Conservation (phyloP, 106 monocot species). For the Posidonia australis region DNA sequence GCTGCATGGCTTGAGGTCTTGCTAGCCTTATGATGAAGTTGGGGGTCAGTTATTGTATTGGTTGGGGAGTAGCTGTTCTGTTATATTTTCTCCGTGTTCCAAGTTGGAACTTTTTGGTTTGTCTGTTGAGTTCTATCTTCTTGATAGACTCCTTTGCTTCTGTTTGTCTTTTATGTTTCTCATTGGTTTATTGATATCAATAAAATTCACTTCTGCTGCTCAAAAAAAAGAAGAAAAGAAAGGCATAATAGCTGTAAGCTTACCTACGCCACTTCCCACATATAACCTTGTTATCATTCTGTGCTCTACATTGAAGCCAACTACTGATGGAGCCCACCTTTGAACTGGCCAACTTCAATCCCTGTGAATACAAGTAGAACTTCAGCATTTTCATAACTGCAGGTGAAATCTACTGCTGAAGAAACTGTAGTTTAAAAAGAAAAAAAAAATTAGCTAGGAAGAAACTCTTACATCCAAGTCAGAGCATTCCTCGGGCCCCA, state of each 20-base stretch:
- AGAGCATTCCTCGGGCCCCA: slow-evolving; percentile 25
- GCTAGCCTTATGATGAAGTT: too few relatives aligned
- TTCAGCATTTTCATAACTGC: not conserved
- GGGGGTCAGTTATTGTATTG: too few relatives aligned
- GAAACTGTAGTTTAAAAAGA: not conserved
- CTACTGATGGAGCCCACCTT: slow-evolving; percentile 6
- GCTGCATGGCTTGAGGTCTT: too few relatives aligned
- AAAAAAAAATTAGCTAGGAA: not conserved
- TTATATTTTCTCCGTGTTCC: too few relatives aligned
- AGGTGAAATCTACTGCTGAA: not conserved
- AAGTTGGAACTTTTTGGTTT: too few relatives aligned
- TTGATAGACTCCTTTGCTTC: too few relatives aligned
- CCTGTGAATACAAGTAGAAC: slow-evolving; percentile 7
- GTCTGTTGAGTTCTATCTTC: too few relatives aligned
- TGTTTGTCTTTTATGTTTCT: too few relatives aligned
- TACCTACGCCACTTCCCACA: slow-evolving; percentile 74
- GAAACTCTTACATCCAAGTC: slow-evolving; percentile 27
- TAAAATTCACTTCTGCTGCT: too few relatives aligned
- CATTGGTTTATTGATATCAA: too few relatives aligned
- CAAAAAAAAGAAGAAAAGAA: too few relatives aligned
- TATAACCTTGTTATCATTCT: slow-evolving; percentile 21
- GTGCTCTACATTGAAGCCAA: slow-evolving; percentile 28
- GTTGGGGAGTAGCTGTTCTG: too few relatives aligned
- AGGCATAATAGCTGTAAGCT: not conserved
- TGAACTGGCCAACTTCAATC: not conserved